These are phyloP conservation scores for Yamadazyma dendronema DNA, from an alignment of 1,139 yeast species.

Conservation along the genomic window DNA sequence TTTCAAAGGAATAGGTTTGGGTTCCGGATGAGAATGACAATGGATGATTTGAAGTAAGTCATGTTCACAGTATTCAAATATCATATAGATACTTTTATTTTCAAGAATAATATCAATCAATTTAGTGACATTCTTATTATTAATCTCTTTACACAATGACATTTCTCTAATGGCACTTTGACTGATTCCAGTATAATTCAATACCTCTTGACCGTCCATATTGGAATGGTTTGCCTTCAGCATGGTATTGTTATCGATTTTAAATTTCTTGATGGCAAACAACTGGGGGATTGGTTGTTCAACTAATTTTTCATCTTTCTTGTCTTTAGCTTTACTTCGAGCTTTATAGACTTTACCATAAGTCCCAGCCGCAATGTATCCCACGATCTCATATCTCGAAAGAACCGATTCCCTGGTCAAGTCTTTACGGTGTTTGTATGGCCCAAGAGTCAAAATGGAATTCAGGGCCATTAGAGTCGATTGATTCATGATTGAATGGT, in stretches of 20 bases:
- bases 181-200: slow-evolving; percentile 91
- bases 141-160: slow-evolving; percentile 88
- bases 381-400: slow-evolving; percentile 80
- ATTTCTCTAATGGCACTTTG: slow-evolving; percentile 96
- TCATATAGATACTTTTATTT: slow-evolving; percentile 89
- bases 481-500: slow-evolving; percentile 8
- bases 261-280: slow-evolving; percentile 92
- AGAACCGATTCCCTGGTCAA: slow-evolving; percentile 66
- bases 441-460: slow-evolving; percentile 67
- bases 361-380: slow-evolving; percentile 98
- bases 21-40: slow-evolving; percentile 87
- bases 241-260: slow-evolving; percentile 74
- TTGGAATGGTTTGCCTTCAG: slow-evolving; percentile 37
- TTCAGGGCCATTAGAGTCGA: slow-evolving; percentile 55
- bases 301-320: slow-evolving; percentile 15
- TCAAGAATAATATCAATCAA: slow-evolving; percentile 86
- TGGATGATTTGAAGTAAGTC: slow-evolving; percentile 91
- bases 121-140: slow-evolving; percentile 75
- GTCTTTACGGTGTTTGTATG: slow-evolving; percentile 74
- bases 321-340: slow-evolving; percentile 33
- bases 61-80: slow-evolving; percentile 94
- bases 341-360: slow-evolving; percentile 98
- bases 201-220: slow-evolving; percentile 66
- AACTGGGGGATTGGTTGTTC: slow-evolving; percentile 24
- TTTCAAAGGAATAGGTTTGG: slow-evolving; percentile 70